Conservation (phyloP, 176 grass and related monocot genomes). For the Areca catechu region DNA sequence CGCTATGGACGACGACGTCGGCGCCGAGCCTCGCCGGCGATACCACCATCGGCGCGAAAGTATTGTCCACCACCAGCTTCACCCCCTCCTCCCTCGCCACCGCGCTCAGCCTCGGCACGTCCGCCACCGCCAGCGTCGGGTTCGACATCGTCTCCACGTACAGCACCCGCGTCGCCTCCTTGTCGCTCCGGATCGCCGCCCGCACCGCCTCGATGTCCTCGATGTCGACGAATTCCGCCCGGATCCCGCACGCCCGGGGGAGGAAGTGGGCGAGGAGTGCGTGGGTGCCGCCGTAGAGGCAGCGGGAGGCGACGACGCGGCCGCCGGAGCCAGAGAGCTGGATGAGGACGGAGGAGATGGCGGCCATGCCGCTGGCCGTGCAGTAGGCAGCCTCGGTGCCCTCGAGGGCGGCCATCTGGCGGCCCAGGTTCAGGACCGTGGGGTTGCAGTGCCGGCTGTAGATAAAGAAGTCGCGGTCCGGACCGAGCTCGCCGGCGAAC, state of each 20-base stretch:
- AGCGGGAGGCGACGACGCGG: constrained; percentile 76
- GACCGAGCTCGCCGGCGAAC: constrained; percentile 79
- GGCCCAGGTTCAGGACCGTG: constrained; percentile 79
- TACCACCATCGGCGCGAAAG: constrained; percentile 74
- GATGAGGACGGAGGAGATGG: constrained; percentile 72
- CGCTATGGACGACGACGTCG: constrained; percentile 92
- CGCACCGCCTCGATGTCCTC: constrained; percentile 66
- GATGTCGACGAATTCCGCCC: constrained; percentile 62
- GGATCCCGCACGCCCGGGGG: constrained; percentile 42
- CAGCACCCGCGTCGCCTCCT: constrained; percentile 53
- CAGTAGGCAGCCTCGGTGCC: constrained; percentile 95
- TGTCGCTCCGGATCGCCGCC: constrained; percentile 28
- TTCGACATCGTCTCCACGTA: constrained; percentile 93
- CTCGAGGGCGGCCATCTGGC: constrained; percentile 95
- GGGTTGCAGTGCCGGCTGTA: constrained; percentile 96
- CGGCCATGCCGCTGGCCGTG: constrained; percentile 90
- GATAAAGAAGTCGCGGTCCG: constrained; percentile 85
- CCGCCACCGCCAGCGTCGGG: constrained; percentile 75
- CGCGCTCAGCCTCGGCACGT: constrained; percentile 64
- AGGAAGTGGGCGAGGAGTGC: constrained; percentile 79
- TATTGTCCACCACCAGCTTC: constrained; percentile 92
- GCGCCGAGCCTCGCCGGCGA: constrained; percentile 76
- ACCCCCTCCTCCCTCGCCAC: constrained; percentile 69
- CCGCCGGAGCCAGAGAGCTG: constrained; percentile 74
- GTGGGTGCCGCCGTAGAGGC: constrained; percentile 97